phyloP scores from a whole-genome alignment of 805 yeast genomes.

The Wickerhamiella vanderwaltii region DNA sequence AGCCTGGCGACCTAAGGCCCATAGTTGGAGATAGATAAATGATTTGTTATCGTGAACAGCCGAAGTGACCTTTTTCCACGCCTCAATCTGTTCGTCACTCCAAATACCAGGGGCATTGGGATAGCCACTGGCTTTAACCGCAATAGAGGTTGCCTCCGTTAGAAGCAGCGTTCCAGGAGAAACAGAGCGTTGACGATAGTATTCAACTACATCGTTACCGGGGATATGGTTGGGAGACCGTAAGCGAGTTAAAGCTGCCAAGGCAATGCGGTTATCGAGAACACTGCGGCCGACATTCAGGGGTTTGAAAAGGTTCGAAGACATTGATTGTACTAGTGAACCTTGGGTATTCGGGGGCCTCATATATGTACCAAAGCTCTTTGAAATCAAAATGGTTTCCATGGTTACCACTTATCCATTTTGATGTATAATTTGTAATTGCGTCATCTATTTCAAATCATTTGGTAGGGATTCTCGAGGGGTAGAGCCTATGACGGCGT shows the following conservation, averaged over 20 bases:
- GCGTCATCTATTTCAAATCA: no score
- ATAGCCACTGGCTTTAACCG: slow-evolving; percentile 30
- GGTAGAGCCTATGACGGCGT: no score
- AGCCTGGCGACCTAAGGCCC: slow-evolving; percentile 38
- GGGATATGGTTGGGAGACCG: slow-evolving; percentile 30
- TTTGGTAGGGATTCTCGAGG: no score
- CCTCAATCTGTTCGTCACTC: slow-evolving; percentile 24
- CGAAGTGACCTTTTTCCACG: slow-evolving; percentile 32
- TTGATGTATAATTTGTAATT: no score
- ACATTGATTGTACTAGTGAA: no score
- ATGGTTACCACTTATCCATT: no score
- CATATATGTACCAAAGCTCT: no score
- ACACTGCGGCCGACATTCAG: slow-evolving; percentile 28
- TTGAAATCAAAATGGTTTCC: no score
- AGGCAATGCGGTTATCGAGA: slow-evolving; percentile 31
- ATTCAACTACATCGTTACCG: slow-evolving; percentile 35
- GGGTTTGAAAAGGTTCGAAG: slow-evolving; percentile 26
- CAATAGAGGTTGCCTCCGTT: slow-evolving; percentile 45
- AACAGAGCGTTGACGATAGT: slow-evolving; percentile 45
- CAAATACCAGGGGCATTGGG: slow-evolving; percentile 24
- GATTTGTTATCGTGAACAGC: slow-evolving; percentile 36
- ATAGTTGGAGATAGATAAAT: slow-evolving; percentile 33
- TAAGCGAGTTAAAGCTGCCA: slow-evolving; percentile 41
- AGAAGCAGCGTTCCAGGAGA: slow-evolving; percentile 42
- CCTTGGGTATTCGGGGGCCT: no score